phyloP scores from a whole-genome alignment of 2,329 filamentous ascomycete genomes.

The Alternaria rosae region DNA sequence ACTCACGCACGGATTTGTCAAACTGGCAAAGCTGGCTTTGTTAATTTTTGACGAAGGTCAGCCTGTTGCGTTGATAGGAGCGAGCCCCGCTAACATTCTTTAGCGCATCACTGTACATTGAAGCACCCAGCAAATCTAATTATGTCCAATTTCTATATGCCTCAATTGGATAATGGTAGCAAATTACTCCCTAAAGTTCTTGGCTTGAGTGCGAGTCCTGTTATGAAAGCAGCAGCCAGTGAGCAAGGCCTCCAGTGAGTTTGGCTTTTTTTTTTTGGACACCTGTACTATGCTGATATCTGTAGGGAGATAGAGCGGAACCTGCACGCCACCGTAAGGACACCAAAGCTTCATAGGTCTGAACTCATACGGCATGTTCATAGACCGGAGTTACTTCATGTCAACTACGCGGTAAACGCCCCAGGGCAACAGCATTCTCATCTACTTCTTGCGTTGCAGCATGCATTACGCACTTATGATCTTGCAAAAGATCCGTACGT shows the following conservation, averaged over 20 bases:
- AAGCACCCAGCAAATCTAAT: slow-evolving; percentile 72
- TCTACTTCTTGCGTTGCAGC: slow-evolving; percentile 26
- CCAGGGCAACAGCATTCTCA: slow-evolving; percentile 2
- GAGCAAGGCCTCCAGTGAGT: slow-evolving; percentile 59
- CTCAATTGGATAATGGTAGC: slow-evolving; percentile 42
- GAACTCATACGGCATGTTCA: slow-evolving; percentile 75
- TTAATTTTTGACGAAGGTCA: slow-evolving; percentile 83
- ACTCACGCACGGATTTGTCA: slow-evolving; percentile 76
- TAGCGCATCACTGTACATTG: slow-evolving; percentile 76
- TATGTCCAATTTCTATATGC: slow-evolving; percentile 76
- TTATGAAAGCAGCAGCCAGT: slow-evolving; percentile 65
- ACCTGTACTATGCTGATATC: slow-evolving; percentile 19
- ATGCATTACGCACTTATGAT: slow-evolving; percentile 38
- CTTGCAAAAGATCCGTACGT: slow-evolving; percentile 52
- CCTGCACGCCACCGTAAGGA: slow-evolving; percentile 72
- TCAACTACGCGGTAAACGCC: slow-evolving; percentile 41
- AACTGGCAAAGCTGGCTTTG: slow-evolving; percentile 68
- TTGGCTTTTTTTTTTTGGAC: neutral
- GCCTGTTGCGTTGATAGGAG: neutral
- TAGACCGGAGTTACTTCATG: slow-evolving; percentile 63
- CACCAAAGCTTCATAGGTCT: slow-evolving; percentile 71
- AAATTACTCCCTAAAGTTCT: slow-evolving; percentile 69
- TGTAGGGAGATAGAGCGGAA: slow-evolving; percentile 68
- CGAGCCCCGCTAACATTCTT: slow-evolving; percentile 6
- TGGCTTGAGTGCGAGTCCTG: slow-evolving; percentile 81